These are phyloP conservation scores for Barbarea vulgaris DNA, from an alignment of 345 rosid genomes.

Conservation along the genomic window DNA sequence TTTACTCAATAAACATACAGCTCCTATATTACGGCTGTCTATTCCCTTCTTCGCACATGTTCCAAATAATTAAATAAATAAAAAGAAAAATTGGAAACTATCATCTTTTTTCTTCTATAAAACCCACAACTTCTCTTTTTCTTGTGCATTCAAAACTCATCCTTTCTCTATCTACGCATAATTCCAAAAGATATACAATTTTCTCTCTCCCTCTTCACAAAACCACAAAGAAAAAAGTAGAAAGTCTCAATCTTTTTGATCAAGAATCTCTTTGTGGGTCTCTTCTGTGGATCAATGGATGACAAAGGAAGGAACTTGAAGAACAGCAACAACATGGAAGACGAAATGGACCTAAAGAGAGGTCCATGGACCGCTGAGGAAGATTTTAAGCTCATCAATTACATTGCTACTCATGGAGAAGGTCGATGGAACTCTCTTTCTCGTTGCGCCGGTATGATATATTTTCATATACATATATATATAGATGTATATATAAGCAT, in stretches of 20 bases:
- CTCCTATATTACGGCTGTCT: slow-evolving; percentile 44
- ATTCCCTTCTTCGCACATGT: slow-evolving; percentile 43
- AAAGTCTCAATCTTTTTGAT: slow-evolving; percentile 27
- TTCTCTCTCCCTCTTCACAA: slow-evolving; percentile 21
- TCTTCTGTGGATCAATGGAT: slow-evolving; percentile 51
- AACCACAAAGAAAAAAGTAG: slow-evolving; percentile 18
- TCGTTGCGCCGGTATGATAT: slow-evolving; percentile 69
- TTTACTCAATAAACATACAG: slow-evolving; percentile 19
- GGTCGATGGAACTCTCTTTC: slow-evolving; percentile 97
- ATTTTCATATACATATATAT: slow-evolving; percentile 1
- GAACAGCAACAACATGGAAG: slow-evolving; percentile 50
- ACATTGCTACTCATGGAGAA: slow-evolving; percentile 80
- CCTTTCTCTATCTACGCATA: slow-evolving; percentile 34
- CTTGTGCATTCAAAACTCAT: slow-evolving; percentile 40
- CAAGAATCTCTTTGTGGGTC: slow-evolving; percentile 40
- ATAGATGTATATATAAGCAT: slow-evolving; percentile 14
- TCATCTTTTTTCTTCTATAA: slow-evolving; percentile 49
- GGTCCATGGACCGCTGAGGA: slow-evolving; percentile 98
- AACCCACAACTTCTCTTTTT: slow-evolving; percentile 45
- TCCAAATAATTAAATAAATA: slow-evolving; percentile 15
- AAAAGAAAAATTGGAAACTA: slow-evolving; percentile 40
- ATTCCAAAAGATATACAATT: slow-evolving; percentile 10
- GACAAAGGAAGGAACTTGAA: slow-evolving; percentile 43
- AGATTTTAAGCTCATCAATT: slow-evolving; percentile 79
- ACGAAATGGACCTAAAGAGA: slow-evolving; percentile 62